Conservation (phyloP, 371 early-diverging fungal genomes). For the Mortierella sp. region DNA sequence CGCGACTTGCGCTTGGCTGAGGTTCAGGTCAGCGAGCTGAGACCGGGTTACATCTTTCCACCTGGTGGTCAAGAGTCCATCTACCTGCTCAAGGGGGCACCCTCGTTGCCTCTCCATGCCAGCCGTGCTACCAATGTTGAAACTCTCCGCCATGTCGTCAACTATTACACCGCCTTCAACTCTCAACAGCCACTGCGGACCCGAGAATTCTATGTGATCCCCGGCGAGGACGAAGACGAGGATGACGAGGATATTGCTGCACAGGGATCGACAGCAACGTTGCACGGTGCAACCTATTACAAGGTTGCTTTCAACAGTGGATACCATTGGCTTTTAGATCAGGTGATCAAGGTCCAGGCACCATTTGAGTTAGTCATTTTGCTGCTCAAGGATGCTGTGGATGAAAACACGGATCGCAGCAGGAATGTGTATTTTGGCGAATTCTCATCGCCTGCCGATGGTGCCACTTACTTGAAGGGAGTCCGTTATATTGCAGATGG, state of each 20-base stretch:
- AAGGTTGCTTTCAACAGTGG: slow-evolving; percentile 8
- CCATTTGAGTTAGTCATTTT: slow-evolving; percentile 14
- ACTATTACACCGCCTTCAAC: slow-evolving; percentile 9
- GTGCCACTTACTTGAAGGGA: slow-evolving; percentile 4
- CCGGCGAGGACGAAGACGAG: slow-evolving; percentile 9
- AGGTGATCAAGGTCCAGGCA: slow-evolving; percentile 11
- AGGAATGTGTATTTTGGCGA: slow-evolving; percentile 14
- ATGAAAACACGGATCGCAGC: slow-evolving; percentile 8
- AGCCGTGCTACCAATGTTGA: slow-evolving; percentile 12
- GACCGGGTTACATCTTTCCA: slow-evolving; percentile 10
- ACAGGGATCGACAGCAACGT: not conserved
- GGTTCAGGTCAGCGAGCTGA: slow-evolving; percentile 1
- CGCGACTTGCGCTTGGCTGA: slow-evolving; percentile 14
- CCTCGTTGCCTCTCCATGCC: slow-evolving; percentile 8
- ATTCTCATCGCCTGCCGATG: slow-evolving; percentile 1
- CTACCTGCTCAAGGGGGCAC: slow-evolving; percentile 12
- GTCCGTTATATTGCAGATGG: slow-evolving; percentile 11
- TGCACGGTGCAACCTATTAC: slow-evolving; percentile 5
- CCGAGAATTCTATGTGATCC: slow-evolving; percentile 8
- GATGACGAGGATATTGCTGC: not conserved
- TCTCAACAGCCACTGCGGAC: slow-evolving; percentile 9
- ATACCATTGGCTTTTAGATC: slow-evolving; percentile 14
- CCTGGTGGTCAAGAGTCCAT: slow-evolving; percentile 16
- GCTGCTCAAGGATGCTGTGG: slow-evolving; percentile 15
- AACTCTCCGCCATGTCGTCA: slow-evolving; percentile 10